Evolutionary conservation across 1,284 basidiomycete species (phyloP).

Genomic region (Cryptococcus maquisensis): DNA sequence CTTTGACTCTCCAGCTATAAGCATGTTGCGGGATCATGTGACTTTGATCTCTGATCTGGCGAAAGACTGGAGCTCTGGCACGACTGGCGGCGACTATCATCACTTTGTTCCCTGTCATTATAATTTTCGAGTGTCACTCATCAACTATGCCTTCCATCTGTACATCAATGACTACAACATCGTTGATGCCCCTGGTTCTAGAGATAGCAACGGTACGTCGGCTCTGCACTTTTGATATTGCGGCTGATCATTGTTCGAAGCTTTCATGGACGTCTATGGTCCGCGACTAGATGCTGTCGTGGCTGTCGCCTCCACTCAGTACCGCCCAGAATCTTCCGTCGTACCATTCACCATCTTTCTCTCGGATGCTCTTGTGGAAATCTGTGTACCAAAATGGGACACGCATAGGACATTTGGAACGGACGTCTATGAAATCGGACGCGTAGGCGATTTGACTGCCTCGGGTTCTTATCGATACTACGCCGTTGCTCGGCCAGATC

Average conservation of each 20-base stretch:
- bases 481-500: slow-evolving; percentile 61
- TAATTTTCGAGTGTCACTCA: slow-evolving; percentile 62
- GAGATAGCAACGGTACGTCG: slow-evolving; percentile 70
- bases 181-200: slow-evolving; percentile 74
- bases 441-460: slow-evolving; percentile 58
- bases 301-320: slow-evolving; percentile 65
- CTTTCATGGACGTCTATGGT: slow-evolving; percentile 66
- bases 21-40: slow-evolving; percentile 81
- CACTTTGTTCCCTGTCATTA: slow-evolving; percentile 81
- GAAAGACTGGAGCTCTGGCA: slow-evolving; percentile 81
- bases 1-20: slow-evolving; percentile 66
- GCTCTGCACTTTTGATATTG: not conserved
- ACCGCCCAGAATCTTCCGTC: slow-evolving; percentile 64
- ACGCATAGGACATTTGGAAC: slow-evolving; percentile 66
- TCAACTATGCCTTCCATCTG: slow-evolving; percentile 71
- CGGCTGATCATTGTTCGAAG: slow-evolving; percentile 48
- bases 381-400: slow-evolving; percentile 81
- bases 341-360: slow-evolving; percentile 65
- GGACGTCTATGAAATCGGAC: slow-evolving; percentile 56
- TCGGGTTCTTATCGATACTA: slow-evolving; percentile 71
- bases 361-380: slow-evolving; percentile 57
- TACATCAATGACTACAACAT: slow-evolving; percentile 94
- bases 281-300: slow-evolving; percentile 55
- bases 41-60: slow-evolving; percentile 85
- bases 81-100: slow-evolving; percentile 63